Conservation (phyloP, 2,329 filamentous ascomycete species). For the Sphaerulina musiva region DNA sequence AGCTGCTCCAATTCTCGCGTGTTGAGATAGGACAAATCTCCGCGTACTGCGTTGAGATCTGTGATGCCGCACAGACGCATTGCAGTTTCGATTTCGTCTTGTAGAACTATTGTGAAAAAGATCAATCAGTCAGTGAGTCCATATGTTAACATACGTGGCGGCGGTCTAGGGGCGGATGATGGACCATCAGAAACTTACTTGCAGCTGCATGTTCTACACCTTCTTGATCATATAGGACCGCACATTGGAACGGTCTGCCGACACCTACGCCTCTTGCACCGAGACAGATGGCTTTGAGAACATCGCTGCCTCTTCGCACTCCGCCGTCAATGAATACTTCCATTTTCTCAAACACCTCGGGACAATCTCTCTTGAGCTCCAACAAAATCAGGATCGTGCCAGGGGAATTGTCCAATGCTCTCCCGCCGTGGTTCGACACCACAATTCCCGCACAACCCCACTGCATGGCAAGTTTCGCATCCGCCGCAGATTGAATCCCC, state of each 20-base stretch:
- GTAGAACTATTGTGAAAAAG: constrained; percentile 32
- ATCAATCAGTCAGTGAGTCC: constrained; percentile 8
- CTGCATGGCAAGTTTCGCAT: constrained; percentile 39
- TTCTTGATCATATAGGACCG: constrained; percentile 53
- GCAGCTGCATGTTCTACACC: constrained; percentile 49
- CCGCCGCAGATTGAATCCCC: constrained; percentile 39
- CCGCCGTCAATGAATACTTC: constrained; percentile 62
- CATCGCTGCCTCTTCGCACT: constrained; percentile 56
- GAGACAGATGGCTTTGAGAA: constrained; percentile 60
- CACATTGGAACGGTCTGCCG: constrained; percentile 56
- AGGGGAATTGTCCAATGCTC: constrained; percentile 45
- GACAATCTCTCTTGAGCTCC: constrained; percentile 56
- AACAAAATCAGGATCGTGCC: constrained; percentile 54
- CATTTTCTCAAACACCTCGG: constrained; percentile 54
- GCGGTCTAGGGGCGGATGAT: too few relatives aligned
- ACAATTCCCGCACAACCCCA: constrained; percentile 44
- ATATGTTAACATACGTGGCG: not conserved
- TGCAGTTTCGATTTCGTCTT: constrained; percentile 58
- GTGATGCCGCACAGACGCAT: constrained; percentile 62
- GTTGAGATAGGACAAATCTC: constrained; percentile 51
- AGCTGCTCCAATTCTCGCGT: constrained; percentile 47
- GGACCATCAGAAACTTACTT: constrained; percentile 39
- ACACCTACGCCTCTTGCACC: constrained; percentile 58
- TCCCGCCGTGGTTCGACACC: constrained; percentile 48
- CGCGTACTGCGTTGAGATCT: constrained; percentile 53